Percentiles rank a stretch among this genome's conserved stretches.
These are phyloP conservation scores for Leccinum olivaceopallidum DNA, from an alignment of 768 basidiomycete genomes.

Conservation along the genomic window DNA sequence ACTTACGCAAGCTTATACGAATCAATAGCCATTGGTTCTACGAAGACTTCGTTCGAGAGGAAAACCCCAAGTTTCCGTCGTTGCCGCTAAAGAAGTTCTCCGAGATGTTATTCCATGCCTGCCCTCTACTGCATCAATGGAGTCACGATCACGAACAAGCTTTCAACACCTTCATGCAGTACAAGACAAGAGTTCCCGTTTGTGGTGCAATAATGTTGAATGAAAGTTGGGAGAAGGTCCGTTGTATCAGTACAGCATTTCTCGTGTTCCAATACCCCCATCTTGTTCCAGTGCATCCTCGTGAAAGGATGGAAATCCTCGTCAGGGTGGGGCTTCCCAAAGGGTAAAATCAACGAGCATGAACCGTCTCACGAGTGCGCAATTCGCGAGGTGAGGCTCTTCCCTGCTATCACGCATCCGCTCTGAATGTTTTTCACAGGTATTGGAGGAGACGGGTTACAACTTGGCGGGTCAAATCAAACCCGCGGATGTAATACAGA, in stretches of 20 bases:
- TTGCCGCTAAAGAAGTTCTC: constrained; percentile 92
- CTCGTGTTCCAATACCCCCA: constrained; percentile 11
- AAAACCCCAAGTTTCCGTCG: constrained; percentile 84
- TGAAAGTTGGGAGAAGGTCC: constrained; percentile 88
- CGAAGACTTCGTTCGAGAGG: constrained; percentile 96
- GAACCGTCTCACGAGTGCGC: constrained; percentile 86
- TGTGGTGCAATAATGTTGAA: constrained; percentile 98
- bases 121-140: constrained; percentile 82
- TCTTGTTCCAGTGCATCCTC: constrained; percentile 72
- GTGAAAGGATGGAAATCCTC: constrained; percentile 98
- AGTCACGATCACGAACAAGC: constrained; percentile 83
- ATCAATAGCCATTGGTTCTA: constrained; percentile 94
- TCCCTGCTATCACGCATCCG: background rate
- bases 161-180: constrained; percentile 89
- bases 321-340: constrained; percentile 98
- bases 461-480: constrained; percentile 72
- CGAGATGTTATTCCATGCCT: constrained; percentile 83
- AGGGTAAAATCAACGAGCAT: constrained; percentile 98
- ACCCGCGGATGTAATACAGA: constrained; percentile 71
- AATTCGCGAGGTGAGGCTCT: constrained; percentile 74
- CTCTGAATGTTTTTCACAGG: constrained; percentile 47
- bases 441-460: constrained; percentile 96
- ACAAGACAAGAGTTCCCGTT: constrained; percentile 95
- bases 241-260: constrained; percentile 10
- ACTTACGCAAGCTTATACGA: constrained; percentile 16